Evolutionary conservation across 768 basidiomycete genomes (phyloP).

Genomic region (Auriscalpium orientale): DNA sequence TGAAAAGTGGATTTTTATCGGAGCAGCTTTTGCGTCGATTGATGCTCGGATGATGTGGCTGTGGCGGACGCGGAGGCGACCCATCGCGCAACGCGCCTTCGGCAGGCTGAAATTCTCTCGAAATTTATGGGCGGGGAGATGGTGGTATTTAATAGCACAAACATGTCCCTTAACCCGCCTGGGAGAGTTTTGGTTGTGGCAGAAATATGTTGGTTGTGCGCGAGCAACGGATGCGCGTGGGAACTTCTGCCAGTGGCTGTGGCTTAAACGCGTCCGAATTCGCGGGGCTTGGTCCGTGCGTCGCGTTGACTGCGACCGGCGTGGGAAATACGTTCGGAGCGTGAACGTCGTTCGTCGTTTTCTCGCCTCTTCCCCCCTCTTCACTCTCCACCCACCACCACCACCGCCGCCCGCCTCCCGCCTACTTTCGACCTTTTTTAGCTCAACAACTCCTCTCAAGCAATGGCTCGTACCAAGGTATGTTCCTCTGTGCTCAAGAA

Average conservation of each 20-base stretch:
- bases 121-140: too few species aligned
- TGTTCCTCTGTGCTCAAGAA: conserved; percentile 6
- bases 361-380: conserved; percentile 4
- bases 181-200: too few species aligned
- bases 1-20: too few species aligned
- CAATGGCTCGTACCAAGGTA: conserved; percentile 89
- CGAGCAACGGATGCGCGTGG: conserved; percentile 5
- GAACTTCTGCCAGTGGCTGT: conserved; percentile 15
- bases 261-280: conserved; percentile 16
- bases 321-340: conserved; percentile 17
- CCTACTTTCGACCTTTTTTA: conserved; percentile 8
- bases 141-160: too few species aligned
- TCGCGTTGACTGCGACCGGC: conserved; percentile 9
- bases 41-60: too few species aligned
- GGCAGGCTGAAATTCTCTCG: too few species aligned
- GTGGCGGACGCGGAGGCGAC: too few species aligned
- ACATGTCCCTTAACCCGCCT: too few species aligned
- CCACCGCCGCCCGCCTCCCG: conserved; percentile 8
- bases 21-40: too few species aligned
- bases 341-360: conserved; percentile 16
- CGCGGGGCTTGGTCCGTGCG: conserved; percentile 10
- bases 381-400: conserved; percentile 9
- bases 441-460: conserved; percentile 12
- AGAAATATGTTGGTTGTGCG: too few species aligned
- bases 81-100: too few species aligned